These are phyloP conservation scores for Ceratocystis ficicola DNA, from an alignment of 2,329 filamentous ascomycete genomes.

Conservation along the genomic window DNA sequence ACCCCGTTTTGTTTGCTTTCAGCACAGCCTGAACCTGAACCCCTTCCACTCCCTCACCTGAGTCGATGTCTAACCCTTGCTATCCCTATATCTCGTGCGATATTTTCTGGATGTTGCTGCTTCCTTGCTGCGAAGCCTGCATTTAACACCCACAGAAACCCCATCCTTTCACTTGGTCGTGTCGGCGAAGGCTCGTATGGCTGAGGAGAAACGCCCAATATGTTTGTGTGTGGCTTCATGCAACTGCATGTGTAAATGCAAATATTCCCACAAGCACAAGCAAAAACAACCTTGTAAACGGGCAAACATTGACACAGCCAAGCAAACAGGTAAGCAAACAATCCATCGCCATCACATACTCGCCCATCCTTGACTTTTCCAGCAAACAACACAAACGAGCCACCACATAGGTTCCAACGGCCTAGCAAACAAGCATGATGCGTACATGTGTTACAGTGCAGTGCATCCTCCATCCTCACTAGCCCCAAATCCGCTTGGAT, in stretches of 20 bases:
- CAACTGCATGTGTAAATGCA: neutral
- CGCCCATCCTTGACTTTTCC: neutral
- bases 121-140: neutral
- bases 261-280: neutral
- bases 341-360: neutral
- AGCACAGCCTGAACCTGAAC: slow-evolving; percentile 1
- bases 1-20: neutral
- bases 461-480: neutral
- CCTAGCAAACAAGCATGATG: neutral
- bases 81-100: neutral
- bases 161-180: neutral
- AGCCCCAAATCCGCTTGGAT: neutral
- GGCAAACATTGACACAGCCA: neutral
- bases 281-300: neutral
- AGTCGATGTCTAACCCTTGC: neutral
- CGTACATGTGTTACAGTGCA: slow-evolving; percentile 3
- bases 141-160: neutral
- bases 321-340: slow-evolving; percentile 6
- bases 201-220: neutral
- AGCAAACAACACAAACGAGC: slow-evolving; percentile 7
- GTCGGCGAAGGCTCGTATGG: neutral
- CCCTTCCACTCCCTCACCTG: neutral
- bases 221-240: slow-evolving; percentile 5
- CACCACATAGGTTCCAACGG: neutral
- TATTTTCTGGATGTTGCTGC: neutral